These are phyloP conservation scores for Aureobasidium zeae DNA, from an alignment of 2,329 filamentous ascomycete genomes.

Conservation along the genomic window DNA sequence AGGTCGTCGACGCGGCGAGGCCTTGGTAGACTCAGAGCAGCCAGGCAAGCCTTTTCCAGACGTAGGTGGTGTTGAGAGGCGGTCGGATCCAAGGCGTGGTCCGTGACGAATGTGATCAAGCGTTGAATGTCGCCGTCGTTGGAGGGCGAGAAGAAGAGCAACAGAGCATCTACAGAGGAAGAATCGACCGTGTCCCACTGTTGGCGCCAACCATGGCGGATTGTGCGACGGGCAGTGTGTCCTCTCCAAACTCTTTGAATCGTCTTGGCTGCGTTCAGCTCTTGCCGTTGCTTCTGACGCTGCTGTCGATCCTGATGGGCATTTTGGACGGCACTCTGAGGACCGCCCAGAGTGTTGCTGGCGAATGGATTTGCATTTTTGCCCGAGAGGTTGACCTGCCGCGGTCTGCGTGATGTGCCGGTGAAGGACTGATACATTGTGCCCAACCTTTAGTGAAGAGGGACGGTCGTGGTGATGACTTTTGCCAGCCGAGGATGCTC, in stretches of 20 bases:
- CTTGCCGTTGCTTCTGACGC: conserved; percentile 71
- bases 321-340: conserved; percentile 69
- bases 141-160: conserved; percentile 35
- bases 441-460: not conserved
- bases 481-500: too few species aligned
- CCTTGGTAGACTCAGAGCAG: conserved; percentile 20
- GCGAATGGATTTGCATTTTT: conserved; percentile 73
- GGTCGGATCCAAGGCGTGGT: not conserved
- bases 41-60: conserved; percentile 33
- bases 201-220: conserved; percentile 49
- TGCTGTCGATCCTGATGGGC: conserved; percentile 78
- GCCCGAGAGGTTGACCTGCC: conserved; percentile 90
- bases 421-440: conserved; percentile 87
- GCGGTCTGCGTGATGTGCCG: conserved; percentile 71
- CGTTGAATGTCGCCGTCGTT: conserved; percentile 32
- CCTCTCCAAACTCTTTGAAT: conserved; percentile 82
- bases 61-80: conserved; percentile 34
- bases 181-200: conserved; percentile 50
- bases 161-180: conserved; percentile 29
- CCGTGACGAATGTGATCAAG: conserved; percentile 29
- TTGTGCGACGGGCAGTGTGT: conserved; percentile 50
- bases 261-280: conserved; percentile 59
- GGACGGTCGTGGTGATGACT: not conserved
- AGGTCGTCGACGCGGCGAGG: not conserved
- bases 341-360: conserved; percentile 48